Percentiles rank a stretch among this genome's conserved stretches.
Conservation (phyloP, 1,284 basidiomycete genomes). For the Leccinum angustisporum region DNA sequence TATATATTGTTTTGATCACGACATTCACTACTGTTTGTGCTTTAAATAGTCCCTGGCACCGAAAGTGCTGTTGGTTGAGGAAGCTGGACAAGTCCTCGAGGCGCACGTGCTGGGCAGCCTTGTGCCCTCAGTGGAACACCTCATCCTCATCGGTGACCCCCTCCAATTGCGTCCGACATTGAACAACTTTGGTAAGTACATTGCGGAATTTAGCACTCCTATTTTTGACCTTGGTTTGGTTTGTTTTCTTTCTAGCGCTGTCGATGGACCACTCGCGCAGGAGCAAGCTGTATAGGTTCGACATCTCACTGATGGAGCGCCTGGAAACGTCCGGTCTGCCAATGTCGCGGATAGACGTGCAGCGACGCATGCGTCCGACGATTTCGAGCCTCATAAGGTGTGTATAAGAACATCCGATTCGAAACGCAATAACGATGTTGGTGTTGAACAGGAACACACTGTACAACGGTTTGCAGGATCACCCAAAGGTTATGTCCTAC, state of each 20-base stretch:
- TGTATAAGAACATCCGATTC: slow-evolving; percentile 22
- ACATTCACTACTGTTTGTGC: slow-evolving; percentile 1
- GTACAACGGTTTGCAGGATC: slow-evolving; percentile 59
- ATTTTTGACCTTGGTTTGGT: slow-evolving; percentile 2
- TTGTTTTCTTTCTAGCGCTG: slow-evolving; percentile 37
- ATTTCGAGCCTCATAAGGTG: slow-evolving; percentile 53
- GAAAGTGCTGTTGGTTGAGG: slow-evolving; percentile 61
- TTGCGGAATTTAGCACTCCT: background rate
- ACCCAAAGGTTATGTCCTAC: slow-evolving; percentile 49
- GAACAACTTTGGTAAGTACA: slow-evolving; percentile 57
- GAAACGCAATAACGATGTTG: background rate
- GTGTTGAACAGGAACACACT: slow-evolving; percentile 46
- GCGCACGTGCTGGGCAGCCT: slow-evolving; percentile 65
- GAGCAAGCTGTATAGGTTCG: slow-evolving; percentile 51
- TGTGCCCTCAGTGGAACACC: slow-evolving; percentile 59
- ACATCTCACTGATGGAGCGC: slow-evolving; percentile 65
- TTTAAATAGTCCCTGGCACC: slow-evolving; percentile 47
- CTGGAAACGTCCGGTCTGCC: slow-evolving; percentile 48
- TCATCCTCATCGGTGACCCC: slow-evolving; percentile 72
- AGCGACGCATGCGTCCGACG: slow-evolving; percentile 59
- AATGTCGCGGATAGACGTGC: slow-evolving; percentile 60
- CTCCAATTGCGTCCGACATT: slow-evolving; percentile 67
- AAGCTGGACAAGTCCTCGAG: slow-evolving; percentile 78
- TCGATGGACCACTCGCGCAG: slow-evolving; percentile 55
- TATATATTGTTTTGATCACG: background rate